Evolutionary conservation across 148 eudicot species (phyloP), one percentile per base, ranked within the genome.

Genomic region (Suaeda aralocaspica): DNA sequence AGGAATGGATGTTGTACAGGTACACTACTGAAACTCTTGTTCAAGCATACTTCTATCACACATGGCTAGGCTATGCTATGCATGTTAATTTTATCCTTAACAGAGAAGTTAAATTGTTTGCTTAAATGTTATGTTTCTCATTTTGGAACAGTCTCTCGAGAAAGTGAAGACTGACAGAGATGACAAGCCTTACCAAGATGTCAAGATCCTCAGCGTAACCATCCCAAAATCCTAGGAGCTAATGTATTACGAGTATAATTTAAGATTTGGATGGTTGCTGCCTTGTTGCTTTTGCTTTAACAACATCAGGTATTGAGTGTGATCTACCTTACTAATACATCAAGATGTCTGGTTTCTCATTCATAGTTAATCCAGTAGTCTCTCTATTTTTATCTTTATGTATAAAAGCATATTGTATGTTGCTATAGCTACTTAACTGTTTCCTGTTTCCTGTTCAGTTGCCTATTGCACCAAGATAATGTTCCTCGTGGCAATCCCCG

Each of bases 1-100:
- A 77, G 99, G 99, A 56, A 91, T 94, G 99, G 97, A 91, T 26
- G 99, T 95, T 78, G 96, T 95, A 57, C 99, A 91, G 99, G 99
- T 94, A 82, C 41, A 67, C n/a, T n/a, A 64, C 57, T 53, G 21
- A 46, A n/a, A 52, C 44, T 59, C 34, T 55, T 36, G 48, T 13
- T 64, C 3, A 64, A 51, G 24, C 15, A 24, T 33, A 33, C 29
- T 26, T 44, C 16, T 21, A 44, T 6, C 44, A 10, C 46, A 2
- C 31, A 29, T 63, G 30, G 14, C 19, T 34, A 41, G 19, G 13
- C 42, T n/a, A n/a, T n/a, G n/a, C n/a, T n/a, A 5, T 53, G 42
- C 26, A 11, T 42, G 5, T 39, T 57, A 0, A 22, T 49, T 26
- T 34, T 25, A 10, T 67, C 5, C 31, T 18, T 12, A 13, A 13